phyloP scores from a whole-genome alignment of 352 stramenopile species.

The Phytophthora ohioensis region DNA sequence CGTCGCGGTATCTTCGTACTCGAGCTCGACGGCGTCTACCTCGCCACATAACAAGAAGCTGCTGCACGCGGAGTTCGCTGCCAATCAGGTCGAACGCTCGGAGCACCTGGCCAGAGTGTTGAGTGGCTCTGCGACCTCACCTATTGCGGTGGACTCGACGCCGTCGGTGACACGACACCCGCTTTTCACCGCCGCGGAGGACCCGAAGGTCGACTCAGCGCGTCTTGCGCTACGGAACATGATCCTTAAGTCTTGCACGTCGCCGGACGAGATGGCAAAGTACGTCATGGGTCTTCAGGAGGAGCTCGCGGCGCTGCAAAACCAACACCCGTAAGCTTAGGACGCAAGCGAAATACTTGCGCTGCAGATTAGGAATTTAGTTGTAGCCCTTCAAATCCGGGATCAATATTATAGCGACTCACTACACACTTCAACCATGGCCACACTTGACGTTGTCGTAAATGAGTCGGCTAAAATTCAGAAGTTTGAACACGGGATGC shows the following conservation, averaged over 20 bases:
- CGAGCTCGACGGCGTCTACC: conserved; percentile 51
- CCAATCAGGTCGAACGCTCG: conserved; percentile 15
- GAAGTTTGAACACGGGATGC: neutral
- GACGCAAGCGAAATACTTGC: conserved; percentile 10
- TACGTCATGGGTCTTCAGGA: conserved; percentile 67
- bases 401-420: conserved; percentile 27
- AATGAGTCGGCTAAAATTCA: too few species aligned
- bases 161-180: conserved; percentile 39
- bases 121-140: conserved; percentile 6
- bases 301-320: conserved; percentile 56
- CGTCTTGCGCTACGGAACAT: conserved; percentile 56
- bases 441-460: too few species aligned
- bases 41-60: conserved; percentile 59
- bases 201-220: conserved; percentile 45
- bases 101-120: conserved; percentile 24
- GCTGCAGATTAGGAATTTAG: conserved; percentile 27
- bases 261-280: conserved; percentile 58
- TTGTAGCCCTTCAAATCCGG: conserved; percentile 22
- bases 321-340: conserved; percentile 37
- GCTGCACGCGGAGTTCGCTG: conserved; percentile 42
- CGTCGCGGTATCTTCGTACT: conserved; percentile 49
- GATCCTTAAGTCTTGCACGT: conserved; percentile 63
- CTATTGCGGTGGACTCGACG: conserved; percentile 24
- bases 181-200: conserved; percentile 37
- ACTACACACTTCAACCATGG: neutral